Conservation (phyloP, 2,329 filamentous ascomycete species). For the Penicillium sp. region DNA sequence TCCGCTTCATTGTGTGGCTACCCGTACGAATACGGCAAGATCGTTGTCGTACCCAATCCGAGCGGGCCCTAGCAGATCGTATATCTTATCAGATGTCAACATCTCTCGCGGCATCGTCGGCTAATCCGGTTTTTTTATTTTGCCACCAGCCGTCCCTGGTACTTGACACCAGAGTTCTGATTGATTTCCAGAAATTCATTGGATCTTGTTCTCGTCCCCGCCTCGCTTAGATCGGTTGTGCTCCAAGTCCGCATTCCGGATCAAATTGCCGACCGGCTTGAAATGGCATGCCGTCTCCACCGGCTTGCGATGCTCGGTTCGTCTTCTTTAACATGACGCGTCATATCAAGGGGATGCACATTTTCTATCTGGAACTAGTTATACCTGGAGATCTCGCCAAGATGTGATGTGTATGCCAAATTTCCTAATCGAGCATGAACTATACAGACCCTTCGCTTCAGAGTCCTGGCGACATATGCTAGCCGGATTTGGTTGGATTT, state of each 20-base stretch:
- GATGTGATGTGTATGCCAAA: not conserved
- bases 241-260: too few relatives aligned
- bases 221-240: not conserved
- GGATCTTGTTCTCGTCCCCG: not conserved
- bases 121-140: not conserved
- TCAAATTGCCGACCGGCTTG: not conserved
- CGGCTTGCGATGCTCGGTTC: not conserved
- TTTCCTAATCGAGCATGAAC: too few relatives aligned
- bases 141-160: not conserved
- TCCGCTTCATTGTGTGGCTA: not conserved
- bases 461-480: too few relatives aligned
- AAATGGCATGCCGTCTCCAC: not conserved
- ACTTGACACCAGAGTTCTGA: not conserved
- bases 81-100: slow-evolving; percentile 2
- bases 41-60: not conserved
- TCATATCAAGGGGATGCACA: not conserved
- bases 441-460: too few relatives aligned
- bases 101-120: not conserved
- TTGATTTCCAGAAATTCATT: not conserved
- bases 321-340: not conserved
- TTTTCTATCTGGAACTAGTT: not conserved
- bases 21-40: not conserved
- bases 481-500: too few relatives aligned
- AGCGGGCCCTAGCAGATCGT: not conserved
- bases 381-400: not conserved